Evolutionary conservation across 371 early-diverging fungal species (phyloP), one percentile per base, ranked within the genome.

Genomic region (Haplosporangium sp.): DNA sequence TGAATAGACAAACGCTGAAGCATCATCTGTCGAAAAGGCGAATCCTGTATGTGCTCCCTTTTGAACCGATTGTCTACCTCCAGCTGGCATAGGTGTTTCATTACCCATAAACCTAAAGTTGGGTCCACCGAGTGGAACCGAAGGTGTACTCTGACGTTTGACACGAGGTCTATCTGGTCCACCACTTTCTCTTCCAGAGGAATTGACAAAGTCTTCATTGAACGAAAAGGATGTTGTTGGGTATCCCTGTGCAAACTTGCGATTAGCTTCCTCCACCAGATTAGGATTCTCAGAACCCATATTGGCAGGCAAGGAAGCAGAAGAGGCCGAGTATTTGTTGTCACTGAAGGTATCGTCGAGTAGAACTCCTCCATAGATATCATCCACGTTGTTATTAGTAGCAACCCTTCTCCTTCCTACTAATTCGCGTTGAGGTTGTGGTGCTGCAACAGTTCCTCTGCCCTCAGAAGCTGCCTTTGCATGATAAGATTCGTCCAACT

Each of bases 51-150:
- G 74, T 1, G 68, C 71, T 17, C 61, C 52, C 44, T 60, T 63
- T 37, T 59, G 65, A 8, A 66, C 58, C 11, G 15, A 15, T 1
- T 55, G 55, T n/a, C 55, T 37, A 17, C 62, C 27, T 10, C 68
- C 52, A n/a, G 55, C 60, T n/a, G 67, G 60, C 0, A 65, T 66
- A 15, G 69, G 59, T 35, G 64, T 35, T 11, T 81, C 75, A 6
- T 74, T 67, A 15, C 81, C 81, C 81, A 81, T 81, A 53, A 81
- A 81, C 27, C 70, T 59, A 47, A 81, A 81, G 61, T 74, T 74
- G 27, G 78, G 57, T 7, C 74, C 74, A 3, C 74, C 75, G 1
- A 73, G 50, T 50, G 81, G 81, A 34, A 81, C 63, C 2, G 74
- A 74, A 8, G 75, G 75, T 3, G 81, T 81, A 20, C 75, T 74